Percentiles rank a stretch among this genome's conserved stretches.
phyloP scores from a whole-genome alignment of 2,329 filamentous ascomycete species.

The Falciphora oryzae region DNA sequence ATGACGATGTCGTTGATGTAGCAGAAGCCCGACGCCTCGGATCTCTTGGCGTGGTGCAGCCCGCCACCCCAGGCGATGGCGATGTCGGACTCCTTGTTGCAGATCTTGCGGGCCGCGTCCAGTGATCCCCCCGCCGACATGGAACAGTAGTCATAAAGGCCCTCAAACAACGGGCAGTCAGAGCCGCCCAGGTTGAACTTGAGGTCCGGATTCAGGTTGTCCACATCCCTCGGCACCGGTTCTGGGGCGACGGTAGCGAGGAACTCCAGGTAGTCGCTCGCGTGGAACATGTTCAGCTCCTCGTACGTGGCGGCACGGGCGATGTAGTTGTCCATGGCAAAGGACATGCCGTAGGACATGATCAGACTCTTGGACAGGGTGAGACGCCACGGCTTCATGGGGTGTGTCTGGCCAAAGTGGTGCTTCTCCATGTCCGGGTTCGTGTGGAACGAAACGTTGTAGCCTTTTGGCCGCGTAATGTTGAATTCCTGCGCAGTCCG shows the following conservation, averaged over 20 bases:
- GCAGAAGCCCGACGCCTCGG: constrained; percentile 92
- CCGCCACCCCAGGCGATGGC: constrained; percentile 97
- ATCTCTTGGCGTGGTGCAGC: constrained; percentile 91
- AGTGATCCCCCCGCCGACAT: constrained; percentile 88
- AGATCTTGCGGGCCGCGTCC: constrained; percentile 85
- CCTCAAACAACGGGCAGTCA: constrained; percentile 95
- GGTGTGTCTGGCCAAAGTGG: constrained; percentile 94
- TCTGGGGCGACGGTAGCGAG: constrained; percentile 66
- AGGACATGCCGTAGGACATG: constrained; percentile 90
- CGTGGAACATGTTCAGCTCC: constrained; percentile 83
- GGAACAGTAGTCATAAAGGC: constrained; percentile 90
- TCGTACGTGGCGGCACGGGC: constrained; percentile 79
- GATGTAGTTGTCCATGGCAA: constrained; percentile 92
- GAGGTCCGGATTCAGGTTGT: constrained; percentile 55
- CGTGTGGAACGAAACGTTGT: constrained; percentile 91
- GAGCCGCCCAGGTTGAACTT: constrained; percentile 84
- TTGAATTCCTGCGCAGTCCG: constrained; percentile 55
- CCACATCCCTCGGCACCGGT: constrained; percentile 57
- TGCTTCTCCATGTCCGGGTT: constrained; percentile 93
- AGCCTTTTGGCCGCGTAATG: constrained; percentile 75
- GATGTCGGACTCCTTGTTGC: constrained; percentile 82
- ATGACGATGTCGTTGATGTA: constrained; percentile 99
- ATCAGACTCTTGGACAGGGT: constrained; percentile 94
- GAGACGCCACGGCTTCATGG: constrained; percentile 98
- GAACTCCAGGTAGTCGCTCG: constrained; percentile 85